Base-by-base conservation (phyloP, 495 filamentous ascomycete genomes). In the Apodospora peruviana region DNA sequence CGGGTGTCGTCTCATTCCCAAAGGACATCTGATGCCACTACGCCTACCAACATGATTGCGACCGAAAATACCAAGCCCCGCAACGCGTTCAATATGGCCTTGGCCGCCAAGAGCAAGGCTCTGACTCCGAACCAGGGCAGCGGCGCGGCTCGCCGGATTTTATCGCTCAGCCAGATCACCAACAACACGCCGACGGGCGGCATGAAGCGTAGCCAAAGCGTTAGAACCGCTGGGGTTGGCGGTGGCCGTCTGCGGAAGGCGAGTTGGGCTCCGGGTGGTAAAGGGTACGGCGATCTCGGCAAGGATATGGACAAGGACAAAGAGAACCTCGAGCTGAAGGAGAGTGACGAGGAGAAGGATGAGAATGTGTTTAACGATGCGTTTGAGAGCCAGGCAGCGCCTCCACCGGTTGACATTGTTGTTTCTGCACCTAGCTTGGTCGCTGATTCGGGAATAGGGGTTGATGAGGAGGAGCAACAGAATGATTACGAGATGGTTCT, bases 101-200 rank as follows among this genome's bases (percentile, higher is more conserved):
- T 77, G 40, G 59, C 64, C 37, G 62, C 64, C 40, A 67, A 62
- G 40, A 62, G 68, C 61, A 68, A 61, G 19, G 55, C 42, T 1
- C 25, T 18, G 18, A 52, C 74, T 18, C 67, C 74, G 46, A 55
- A 72, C 40, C 71, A 65, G 50, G 66, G 72, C n/a, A 70, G 68
- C 12, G 75, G 76, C 23, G 69, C 78, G 16, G 74, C 81, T 19
- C 80, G 91, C 2, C 83, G 93, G 10, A 96, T 96, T 52, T 77
- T 91, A 35, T 93, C 87, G 45, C 79, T 96, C 34, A 94, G 84
- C 61, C 85, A 95, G 61, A 91, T 97, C 17, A 86, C 78, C 7
- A 81, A 84, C 47, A 95, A 95, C 59, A 73, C 83, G 4, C 69
- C 78, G 4, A 67, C 72, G 4, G 83, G 85, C 10, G 68, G 72